Evolutionary conservation across 208 protist species (phyloP).

Genomic region (Acanthamoeba triangularis): DNA sequence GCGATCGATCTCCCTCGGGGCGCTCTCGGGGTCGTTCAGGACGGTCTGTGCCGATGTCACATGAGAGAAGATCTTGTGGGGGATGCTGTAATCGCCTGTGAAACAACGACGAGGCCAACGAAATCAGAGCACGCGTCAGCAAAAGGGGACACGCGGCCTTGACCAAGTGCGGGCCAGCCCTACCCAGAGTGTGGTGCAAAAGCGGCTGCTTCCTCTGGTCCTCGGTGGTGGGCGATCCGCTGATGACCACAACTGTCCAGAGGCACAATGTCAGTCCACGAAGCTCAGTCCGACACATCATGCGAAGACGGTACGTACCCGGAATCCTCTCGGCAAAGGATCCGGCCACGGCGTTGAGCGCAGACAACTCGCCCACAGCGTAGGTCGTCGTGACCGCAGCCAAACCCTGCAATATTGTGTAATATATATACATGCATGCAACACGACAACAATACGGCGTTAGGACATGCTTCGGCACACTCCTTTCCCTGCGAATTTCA

Average conservation of each 20-base stretch:
- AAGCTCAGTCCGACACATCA: background rate
- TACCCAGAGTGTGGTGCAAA: constrained; percentile 24
- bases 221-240: constrained; percentile 2
- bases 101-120: too few relatives aligned
- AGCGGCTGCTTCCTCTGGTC: constrained; percentile 42
- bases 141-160: background rate
- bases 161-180: too few relatives aligned
- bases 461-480: background rate
- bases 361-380: constrained; percentile 78
- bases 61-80: constrained; percentile 70
- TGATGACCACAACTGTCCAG: constrained; percentile 5
- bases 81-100: constrained; percentile 71
- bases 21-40: constrained; percentile 55
- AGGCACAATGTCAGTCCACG: background rate
- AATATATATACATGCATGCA: background rate
- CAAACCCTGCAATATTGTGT: constrained; percentile 1
- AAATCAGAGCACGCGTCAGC: background rate
- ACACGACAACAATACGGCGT: background rate
- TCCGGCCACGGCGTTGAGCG: constrained; percentile 76
- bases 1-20: constrained; percentile 70
- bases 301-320: background rate
- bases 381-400: constrained; percentile 76
- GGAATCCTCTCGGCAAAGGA: constrained; percentile 75
- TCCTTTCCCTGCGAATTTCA: background rate
- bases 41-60: constrained; percentile 74